These are phyloP conservation scores for Neonectria faginata DNA, from an alignment of 2,329 filamentous ascomycete species.

Conservation along the genomic window DNA sequence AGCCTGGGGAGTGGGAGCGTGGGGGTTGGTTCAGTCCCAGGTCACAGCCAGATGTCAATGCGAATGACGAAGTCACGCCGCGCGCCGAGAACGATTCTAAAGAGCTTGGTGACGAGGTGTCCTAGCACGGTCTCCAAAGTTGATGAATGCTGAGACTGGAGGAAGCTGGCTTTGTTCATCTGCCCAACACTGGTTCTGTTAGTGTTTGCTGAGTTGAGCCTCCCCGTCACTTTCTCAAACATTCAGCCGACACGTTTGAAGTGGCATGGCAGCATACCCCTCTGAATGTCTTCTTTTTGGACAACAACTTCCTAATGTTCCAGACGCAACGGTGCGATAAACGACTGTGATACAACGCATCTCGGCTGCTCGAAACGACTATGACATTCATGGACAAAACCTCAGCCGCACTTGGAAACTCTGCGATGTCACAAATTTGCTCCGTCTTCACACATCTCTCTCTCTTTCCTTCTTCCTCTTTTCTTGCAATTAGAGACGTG, in stretches of 20 bases:
- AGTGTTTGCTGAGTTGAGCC: background rate
- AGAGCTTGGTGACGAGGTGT: conserved; percentile 30
- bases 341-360: background rate
- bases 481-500: conserved; percentile 26
- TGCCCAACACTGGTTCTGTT: background rate
- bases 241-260: background rate
- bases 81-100: conserved; percentile 40
- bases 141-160: background rate
- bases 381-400: background rate
- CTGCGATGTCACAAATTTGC: background rate
- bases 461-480: conserved; percentile 6
- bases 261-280: background rate
- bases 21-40: conserved; percentile 79
- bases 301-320: background rate
- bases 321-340: background rate
- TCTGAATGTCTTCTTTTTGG: background rate
- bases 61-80: conserved; percentile 45
- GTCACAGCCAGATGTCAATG: conserved; percentile 20
- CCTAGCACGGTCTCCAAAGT: background rate
- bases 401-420: too few relatives aligned
- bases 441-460: conserved; percentile 2
- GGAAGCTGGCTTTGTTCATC: background rate
- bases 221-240: background rate
- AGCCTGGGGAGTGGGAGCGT: conserved; percentile 80
- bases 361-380: background rate